Conservation (phyloP, 192 early-diverging fungal genomes). For the Gigaspora rosea region DNA sequence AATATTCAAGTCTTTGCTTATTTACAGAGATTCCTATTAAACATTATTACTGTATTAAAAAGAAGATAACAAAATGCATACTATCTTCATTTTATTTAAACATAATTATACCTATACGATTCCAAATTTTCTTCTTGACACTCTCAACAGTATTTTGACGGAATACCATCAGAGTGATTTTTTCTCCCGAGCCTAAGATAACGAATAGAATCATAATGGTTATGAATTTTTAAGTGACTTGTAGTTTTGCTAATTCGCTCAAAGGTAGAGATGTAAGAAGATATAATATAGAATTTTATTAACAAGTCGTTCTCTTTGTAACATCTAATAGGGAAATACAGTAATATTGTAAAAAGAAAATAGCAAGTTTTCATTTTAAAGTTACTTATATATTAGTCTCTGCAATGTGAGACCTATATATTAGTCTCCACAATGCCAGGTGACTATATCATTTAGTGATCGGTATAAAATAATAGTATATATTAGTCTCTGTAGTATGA, state of each 20-base stretch:
- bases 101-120: not conserved
- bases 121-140: conserved; percentile 73
- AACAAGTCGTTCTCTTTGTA: not conserved
- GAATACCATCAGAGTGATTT: conserved; percentile 84
- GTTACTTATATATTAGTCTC: too few species aligned
- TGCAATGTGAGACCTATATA: too few species aligned
- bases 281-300: not conserved
- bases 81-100: not conserved
- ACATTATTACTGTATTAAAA: too few species aligned
- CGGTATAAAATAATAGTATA: too few species aligned
- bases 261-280: not conserved
- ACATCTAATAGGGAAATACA: not conserved
- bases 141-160: conserved; percentile 73
- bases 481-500: too few species aligned
- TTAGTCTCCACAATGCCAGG: too few species aligned
- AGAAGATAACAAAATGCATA: not conserved
- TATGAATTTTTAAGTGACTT: not conserved
- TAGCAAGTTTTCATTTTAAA: too few species aligned
- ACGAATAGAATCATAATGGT: conserved; percentile 38
- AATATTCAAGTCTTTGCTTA: not conserved
- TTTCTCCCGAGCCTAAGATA: conserved; percentile 82
- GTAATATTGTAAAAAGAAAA: too few species aligned
- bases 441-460: too few species aligned
- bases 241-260: not conserved
- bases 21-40: not conserved